Percentiles rank a stretch among this genome's conserved stretches.
Evolutionary conservation across 2,329 filamentous ascomycete species (phyloP).

Genomic region (Stromatinia cepivora): DNA sequence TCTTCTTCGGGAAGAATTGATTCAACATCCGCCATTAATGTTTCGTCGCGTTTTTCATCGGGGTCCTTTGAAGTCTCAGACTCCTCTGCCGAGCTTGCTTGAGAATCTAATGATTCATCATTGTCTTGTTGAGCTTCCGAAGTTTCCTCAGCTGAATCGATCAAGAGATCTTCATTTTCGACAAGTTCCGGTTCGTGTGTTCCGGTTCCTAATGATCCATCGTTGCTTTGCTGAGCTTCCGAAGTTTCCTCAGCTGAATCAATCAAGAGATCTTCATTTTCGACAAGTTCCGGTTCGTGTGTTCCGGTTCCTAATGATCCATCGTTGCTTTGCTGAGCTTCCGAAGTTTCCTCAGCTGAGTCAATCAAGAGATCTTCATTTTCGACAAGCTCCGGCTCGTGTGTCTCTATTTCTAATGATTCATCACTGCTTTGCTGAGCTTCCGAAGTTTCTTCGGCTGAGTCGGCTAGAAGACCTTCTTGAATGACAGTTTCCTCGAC

Average conservation of each 20-base stretch:
- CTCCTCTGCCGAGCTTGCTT: slow-evolving; percentile 14
- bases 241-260: slow-evolving; percentile 24
- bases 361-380: neutral
- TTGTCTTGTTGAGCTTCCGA: neutral
- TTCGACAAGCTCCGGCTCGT: neutral
- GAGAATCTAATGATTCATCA: slow-evolving; percentile 14
- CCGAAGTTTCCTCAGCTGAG: neutral
- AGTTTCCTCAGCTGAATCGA: slow-evolving; percentile 27
- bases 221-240: slow-evolving; percentile 4
- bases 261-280: slow-evolving; percentile 32
- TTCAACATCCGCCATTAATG: neutral
- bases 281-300: slow-evolving; percentile 26
- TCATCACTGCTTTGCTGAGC: neutral
- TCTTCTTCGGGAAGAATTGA: neutral
- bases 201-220: slow-evolving; percentile 28
- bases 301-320: slow-evolving; percentile 27
- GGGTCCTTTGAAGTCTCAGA: neutral
- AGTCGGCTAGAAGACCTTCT: slow-evolving; percentile 2
- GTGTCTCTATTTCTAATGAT: neutral
- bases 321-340: slow-evolving; percentile 17
- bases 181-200: slow-evolving; percentile 26
- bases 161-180: slow-evolving; percentile 32
- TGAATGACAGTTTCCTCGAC: slow-evolving; percentile 12
- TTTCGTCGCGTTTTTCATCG: slow-evolving; percentile 2
- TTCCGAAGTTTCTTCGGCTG: neutral